A percentile compares a stretch with the other conserved stretches of the same genome.
Conservation (phyloP, 2,329 filamentous ascomycete genomes). For the Neopestalotiopsis sp. region DNA sequence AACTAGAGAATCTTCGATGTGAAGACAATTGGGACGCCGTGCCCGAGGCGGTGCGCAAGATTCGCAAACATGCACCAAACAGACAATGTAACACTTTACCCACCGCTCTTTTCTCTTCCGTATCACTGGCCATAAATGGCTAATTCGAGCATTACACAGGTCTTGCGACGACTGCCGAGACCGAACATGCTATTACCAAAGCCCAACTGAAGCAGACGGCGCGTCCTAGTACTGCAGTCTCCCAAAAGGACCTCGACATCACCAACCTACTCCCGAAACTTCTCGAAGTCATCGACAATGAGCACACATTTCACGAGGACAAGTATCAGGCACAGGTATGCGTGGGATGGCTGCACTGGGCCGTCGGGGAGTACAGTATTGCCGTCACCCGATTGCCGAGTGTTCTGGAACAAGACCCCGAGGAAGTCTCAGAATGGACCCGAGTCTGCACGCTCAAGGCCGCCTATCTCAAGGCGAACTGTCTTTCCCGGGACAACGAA, state of each 20-base stretch:
- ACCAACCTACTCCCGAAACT: conserved; percentile 55
- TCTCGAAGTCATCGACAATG: conserved; percentile 62
- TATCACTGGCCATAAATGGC: conserved; percentile 21
- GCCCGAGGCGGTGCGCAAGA: conserved; percentile 88
- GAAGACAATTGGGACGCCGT: conserved; percentile 86
- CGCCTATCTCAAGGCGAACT: conserved; percentile 76
- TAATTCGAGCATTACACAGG: conserved; percentile 51
- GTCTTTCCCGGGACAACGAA: conserved; percentile 55
- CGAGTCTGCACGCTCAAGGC: conserved; percentile 82
- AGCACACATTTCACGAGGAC: conserved; percentile 60
- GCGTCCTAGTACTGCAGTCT: conserved; percentile 48
- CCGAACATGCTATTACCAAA: conserved; percentile 69
- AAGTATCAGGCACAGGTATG: conserved; percentile 82
- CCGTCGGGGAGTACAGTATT: conserved; percentile 69
- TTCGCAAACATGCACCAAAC: conserved; percentile 90
- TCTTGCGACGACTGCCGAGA: conserved; percentile 72
- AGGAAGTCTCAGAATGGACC: conserved; percentile 74
- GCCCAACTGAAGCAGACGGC: conserved; percentile 50
- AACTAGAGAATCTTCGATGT: conserved; percentile 86
- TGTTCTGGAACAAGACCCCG: conserved; percentile 62
- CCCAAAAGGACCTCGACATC: conserved; percentile 51
- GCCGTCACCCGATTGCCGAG: conserved; percentile 68
- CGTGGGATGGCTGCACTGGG: conserved; percentile 85
- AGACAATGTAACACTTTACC: conserved; percentile 71
- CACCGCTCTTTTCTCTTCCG: conserved; percentile 13